Evolutionary conservation across 176 grass and related monocot species (phyloP), one percentile per base, ranked within the genome.

Genomic region (Oryza brachyantha): DNA sequence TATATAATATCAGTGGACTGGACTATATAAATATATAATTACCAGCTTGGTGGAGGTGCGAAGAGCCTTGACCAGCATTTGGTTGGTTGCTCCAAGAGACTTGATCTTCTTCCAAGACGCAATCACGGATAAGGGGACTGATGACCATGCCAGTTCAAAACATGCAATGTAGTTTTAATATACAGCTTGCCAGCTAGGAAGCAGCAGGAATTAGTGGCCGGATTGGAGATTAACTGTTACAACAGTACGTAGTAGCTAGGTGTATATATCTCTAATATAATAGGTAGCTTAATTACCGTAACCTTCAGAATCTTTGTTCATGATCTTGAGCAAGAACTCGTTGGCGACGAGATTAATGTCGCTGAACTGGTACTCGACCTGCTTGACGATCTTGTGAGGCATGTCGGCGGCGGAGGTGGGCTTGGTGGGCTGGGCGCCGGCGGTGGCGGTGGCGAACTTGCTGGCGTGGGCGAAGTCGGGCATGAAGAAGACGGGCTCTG

Each of bases 61-160:
- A 74, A 94, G 92, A 78, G 92, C 88, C 62, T 94, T 94, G 4
- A 91, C 73, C 21, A 94, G 85, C 79, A 84, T 91, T 28, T 94
- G 85, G 39, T 91, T 94, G 63, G 76, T 94, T 39, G 80, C 83
- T 12, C 86, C 88, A 16, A 91, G 76, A 65, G 86, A 88, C 77
- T 94, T 94, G 57, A 94, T 91, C 62, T 94, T 94, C 80, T 94
- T 94, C 92, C 92, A 94, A 29, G 92, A 94, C 43, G 92, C 84
- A 65, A 94, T 83, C 7, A 94, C 88, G 5, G 92, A 94, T 48
- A 94, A 31, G 6, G 92, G 92, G 37, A 94, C 92, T 91, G 84
- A 0, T 25, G n/a, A n/a, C n/a, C n/a, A n/a, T n/a, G n/a, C n/a
- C n/a, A n/a, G n/a, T n/a, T n/a, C n/a, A n/a, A n/a, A n/a, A n/a